Percentiles rank a stretch among this genome's conserved stretches.
Conservation (phyloP, 352 stramenopile species). For the Pythium periplocum region DNA sequence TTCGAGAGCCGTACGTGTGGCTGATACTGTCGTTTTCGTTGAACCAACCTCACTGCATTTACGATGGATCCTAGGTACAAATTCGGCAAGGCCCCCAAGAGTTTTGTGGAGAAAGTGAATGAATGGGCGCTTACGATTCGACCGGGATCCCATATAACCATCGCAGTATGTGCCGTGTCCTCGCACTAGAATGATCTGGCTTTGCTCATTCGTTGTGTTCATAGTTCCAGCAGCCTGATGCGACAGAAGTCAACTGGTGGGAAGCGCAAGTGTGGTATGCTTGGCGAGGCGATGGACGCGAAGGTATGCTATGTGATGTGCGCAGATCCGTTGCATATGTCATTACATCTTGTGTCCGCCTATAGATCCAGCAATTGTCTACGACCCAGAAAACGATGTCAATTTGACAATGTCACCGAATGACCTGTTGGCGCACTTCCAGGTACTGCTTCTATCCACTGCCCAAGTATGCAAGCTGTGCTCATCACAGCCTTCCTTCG, state of each 20-base stretch:
- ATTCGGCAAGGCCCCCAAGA: conserved; percentile 29
- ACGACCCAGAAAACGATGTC: conserved; percentile 36
- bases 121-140: conserved; percentile 49
- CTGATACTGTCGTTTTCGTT: not conserved
- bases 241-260: conserved; percentile 63
- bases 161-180: conserved; percentile 44
- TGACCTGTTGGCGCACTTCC: conserved; percentile 51
- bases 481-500: not conserved
- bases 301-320: conserved; percentile 24
- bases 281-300: conserved; percentile 56
- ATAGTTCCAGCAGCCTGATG: conserved; percentile 70
- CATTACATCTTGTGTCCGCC: not conserved
- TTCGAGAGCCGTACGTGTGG: conserved; percentile 29
- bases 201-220: conserved; percentile 1
- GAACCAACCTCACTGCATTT: not conserved
- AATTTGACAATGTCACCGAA: conserved; percentile 36
- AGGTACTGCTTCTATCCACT: conserved; percentile 15
- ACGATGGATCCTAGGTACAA: conserved; percentile 28
- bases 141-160: conserved; percentile 48
- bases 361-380: conserved; percentile 48
- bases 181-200: not conserved
- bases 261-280: conserved; percentile 83
- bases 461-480: too few relatives aligned
- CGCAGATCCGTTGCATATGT: not conserved
- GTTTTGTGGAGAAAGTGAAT: conserved; percentile 50